These are phyloP conservation scores for Malus hybrid DNA, from an alignment of 331 rosid genomes.

Conservation along the genomic window DNA sequence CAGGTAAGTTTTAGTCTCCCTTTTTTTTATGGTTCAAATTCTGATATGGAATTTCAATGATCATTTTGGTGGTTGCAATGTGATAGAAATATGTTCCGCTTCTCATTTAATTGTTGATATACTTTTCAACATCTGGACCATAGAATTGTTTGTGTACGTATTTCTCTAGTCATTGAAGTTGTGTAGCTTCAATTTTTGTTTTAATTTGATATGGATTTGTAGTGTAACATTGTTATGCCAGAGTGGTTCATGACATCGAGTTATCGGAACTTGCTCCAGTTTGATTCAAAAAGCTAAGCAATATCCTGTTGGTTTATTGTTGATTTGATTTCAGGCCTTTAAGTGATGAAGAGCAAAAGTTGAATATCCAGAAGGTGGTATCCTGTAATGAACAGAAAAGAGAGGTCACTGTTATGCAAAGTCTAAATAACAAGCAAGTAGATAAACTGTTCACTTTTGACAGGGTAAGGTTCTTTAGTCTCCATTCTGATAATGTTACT, in stretches of 20 bases:
- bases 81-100: not conserved
- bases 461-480: constrained; percentile 43
- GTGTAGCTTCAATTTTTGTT: not conserved
- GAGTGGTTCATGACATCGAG: not conserved
- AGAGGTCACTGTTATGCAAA: constrained; percentile 79
- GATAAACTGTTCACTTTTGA: constrained; percentile 83
- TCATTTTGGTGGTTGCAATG: not conserved
- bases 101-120: not conserved
- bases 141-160: not conserved
- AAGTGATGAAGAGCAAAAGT: constrained; percentile 62
- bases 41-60: not conserved
- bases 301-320: no score
- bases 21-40: not conserved
- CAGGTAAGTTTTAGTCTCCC: constrained; percentile 40
- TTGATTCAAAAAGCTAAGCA: no score
- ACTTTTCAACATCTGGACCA: not conserved
- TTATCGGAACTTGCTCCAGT: no score
- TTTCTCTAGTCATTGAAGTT: not conserved
- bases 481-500: not conserved
- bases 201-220: no score
- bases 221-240: not conserved
- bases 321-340: constrained; percentile 54
- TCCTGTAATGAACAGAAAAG: constrained; percentile 72
- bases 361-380: constrained; percentile 50
- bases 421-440: constrained; percentile 74